A percentile compares a stretch with the other conserved stretches of the same genome.
Evolutionary conservation across 2,329 filamentous ascomycete species (phyloP).

Genomic region (Setomelanomma holmii): DNA sequence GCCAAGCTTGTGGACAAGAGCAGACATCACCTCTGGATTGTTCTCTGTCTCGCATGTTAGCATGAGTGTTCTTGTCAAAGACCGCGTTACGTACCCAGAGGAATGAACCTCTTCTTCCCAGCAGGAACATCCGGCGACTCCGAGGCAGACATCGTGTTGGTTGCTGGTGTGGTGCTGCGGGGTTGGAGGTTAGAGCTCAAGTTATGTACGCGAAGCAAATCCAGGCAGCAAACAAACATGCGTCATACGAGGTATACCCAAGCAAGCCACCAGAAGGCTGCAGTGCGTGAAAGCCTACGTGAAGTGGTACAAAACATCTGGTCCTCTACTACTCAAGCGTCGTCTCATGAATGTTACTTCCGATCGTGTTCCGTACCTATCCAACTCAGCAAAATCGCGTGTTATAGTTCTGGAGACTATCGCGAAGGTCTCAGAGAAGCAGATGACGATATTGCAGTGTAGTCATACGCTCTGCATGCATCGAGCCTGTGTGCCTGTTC

Average conservation of each 20-base stretch:
- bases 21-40: constrained; percentile 91
- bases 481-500: too few species aligned
- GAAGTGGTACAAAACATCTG: not conserved
- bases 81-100: constrained; percentile 39
- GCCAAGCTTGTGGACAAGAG: constrained; percentile 83
- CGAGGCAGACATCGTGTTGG: constrained; percentile 35
- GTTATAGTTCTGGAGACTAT: too few species aligned
- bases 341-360: too few species aligned
- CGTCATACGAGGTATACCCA: constrained; percentile 3
- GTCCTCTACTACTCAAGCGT: too few species aligned
- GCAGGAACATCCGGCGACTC: constrained; percentile 41
- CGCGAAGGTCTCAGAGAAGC: too few species aligned
- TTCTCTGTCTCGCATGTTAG: constrained; percentile 57
- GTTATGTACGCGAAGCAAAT: constrained; percentile 22
- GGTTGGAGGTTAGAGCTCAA: constrained; percentile 4
- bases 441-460: too few species aligned
- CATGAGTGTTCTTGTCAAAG: not conserved
- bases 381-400: too few species aligned
- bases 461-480: too few species aligned
- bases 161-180: constrained; percentile 17
- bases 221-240: constrained; percentile 21
- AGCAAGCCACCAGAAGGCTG: not conserved
- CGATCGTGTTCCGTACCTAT: too few species aligned
- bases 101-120: constrained; percentile 46
- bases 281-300: not conserved